A percentile compares a stretch with the other conserved stretches of the same genome.
phyloP scores from a whole-genome alignment of 1,139 yeast species.

The Zygotorulaspora mrakii region DNA sequence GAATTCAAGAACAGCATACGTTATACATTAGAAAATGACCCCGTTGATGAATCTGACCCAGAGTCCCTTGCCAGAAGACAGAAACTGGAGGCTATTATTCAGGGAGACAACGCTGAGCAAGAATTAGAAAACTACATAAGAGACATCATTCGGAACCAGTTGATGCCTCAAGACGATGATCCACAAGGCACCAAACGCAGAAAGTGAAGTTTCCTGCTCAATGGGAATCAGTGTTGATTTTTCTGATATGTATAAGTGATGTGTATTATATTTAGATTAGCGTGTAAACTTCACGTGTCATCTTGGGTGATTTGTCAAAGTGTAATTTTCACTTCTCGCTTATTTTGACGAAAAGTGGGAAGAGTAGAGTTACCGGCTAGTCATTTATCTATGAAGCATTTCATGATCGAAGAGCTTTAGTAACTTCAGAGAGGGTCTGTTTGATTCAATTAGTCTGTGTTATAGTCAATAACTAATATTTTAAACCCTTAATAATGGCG shows the following conservation, averaged over 20 bases:
- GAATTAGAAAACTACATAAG: slow-evolving; percentile 65
- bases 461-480: too few relatives aligned
- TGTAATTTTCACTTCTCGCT: too few relatives aligned
- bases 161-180: slow-evolving; percentile 17
- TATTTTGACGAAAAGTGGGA: background rate
- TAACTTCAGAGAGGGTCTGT: too few relatives aligned
- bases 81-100: slow-evolving; percentile 64
- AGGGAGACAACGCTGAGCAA: slow-evolving; percentile 75
- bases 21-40: slow-evolving; percentile 51
- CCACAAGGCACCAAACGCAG: slow-evolving; percentile 32
- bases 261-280: background rate
- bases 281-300: too few relatives aligned
- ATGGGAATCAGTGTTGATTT: too few relatives aligned
- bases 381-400: too few relatives aligned
- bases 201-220: slow-evolving; percentile 18
- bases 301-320: too few relatives aligned
- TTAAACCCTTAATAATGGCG: slow-evolving; percentile 15
- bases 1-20: slow-evolving; percentile 45
- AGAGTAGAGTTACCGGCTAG: too few relatives aligned
- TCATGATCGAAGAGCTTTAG: too few relatives aligned
- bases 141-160: slow-evolving; percentile 57
- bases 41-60: slow-evolving; percentile 39
- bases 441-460: too few relatives aligned
- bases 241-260: background rate
- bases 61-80: slow-evolving; percentile 56